Evolutionary conservation across 2,329 filamentous ascomycete species (phyloP), one percentile per base, ranked within the genome.

Genomic region (Claviceps capensis): DNA sequence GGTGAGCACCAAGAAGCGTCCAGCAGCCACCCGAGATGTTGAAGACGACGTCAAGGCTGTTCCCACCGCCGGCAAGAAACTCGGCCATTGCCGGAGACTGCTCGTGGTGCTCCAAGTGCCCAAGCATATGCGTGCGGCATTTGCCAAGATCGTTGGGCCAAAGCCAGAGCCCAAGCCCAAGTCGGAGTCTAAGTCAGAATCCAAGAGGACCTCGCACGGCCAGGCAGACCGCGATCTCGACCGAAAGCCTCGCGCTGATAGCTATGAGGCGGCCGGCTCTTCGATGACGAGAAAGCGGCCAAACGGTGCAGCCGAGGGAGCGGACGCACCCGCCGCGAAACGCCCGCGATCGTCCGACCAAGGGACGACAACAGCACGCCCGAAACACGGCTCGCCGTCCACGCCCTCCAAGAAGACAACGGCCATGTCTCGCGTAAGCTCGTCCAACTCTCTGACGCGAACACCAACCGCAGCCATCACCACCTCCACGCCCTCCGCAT

Each of bases 401-500:
- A 80, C 77, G 0, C 77, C 77, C 0, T 71, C 75, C 9, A 79
- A 73, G 55, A 77, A 70, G 52, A 67, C 72, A 14, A 67, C 69
- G 1, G 63, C 74, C 52, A 79, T 79, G 75, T 75, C 72, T 5
- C 73, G 76, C 4, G 75, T 72, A 37, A 69, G 74, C 49, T 79
- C 77, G 1, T 76, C 64, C 60, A 76, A 74, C 58, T 79, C 76
- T 0, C 67, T 74, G 54, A 71, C 69, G 7, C 67, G 73, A 43
- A 79, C 77, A 0, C 76, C 77, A 0, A 73, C 74, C 19, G 72
- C 74, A 19, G 72, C 73, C 7, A 58, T 66, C 2, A 67, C 67
- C 47, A 70, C 54, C 53, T 59, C 58, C 41, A 66, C 65, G 5
- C 63, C 63, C 3, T 59, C 60, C 7, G 58, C 63, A 5, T 54